Evolutionary conservation across 176 grass and related monocot species (phyloP).

Genomic region (Oryza glumipatula): DNA sequence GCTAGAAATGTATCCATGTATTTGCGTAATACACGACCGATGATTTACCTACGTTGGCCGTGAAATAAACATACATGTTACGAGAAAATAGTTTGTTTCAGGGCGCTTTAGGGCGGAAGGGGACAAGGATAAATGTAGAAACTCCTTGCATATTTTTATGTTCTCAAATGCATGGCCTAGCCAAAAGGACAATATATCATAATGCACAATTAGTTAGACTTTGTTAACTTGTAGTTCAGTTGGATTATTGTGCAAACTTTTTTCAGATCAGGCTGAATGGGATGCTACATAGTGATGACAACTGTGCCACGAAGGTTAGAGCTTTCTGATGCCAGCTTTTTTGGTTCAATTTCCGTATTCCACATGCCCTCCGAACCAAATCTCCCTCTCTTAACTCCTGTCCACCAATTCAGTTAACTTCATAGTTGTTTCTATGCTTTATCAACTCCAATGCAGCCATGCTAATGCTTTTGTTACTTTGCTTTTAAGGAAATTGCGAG

Average conservation of each 20-base stretch:
- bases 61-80: background rate
- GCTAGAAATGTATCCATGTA: background rate
- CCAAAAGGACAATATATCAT: background rate
- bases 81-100: background rate
- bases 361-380: background rate
- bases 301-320: slow-evolving; percentile 76
- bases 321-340: background rate
- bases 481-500: slow-evolving; percentile 90
- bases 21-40: background rate
- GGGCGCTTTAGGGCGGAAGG: slow-evolving; percentile 2
- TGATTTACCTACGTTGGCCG: background rate
- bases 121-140: background rate
- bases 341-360: background rate
- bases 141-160: background rate
- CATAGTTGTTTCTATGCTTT: slow-evolving; percentile 21
- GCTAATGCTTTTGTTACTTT: background rate
- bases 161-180: background rate
- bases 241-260: slow-evolving; percentile 8
- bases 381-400: slow-evolving; percentile 1
- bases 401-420: slow-evolving; percentile 2
- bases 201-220: background rate
- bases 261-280: slow-evolving; percentile 92
- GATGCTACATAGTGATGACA: slow-evolving; percentile 86
- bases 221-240: background rate
- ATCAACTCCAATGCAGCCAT: background rate